Percentiles rank a stretch among this genome's conserved stretches.
Evolutionary conservation across 345 rosid genomes (phyloP).

Genomic region (sweet orange (Citrus sinensis)): DNA sequence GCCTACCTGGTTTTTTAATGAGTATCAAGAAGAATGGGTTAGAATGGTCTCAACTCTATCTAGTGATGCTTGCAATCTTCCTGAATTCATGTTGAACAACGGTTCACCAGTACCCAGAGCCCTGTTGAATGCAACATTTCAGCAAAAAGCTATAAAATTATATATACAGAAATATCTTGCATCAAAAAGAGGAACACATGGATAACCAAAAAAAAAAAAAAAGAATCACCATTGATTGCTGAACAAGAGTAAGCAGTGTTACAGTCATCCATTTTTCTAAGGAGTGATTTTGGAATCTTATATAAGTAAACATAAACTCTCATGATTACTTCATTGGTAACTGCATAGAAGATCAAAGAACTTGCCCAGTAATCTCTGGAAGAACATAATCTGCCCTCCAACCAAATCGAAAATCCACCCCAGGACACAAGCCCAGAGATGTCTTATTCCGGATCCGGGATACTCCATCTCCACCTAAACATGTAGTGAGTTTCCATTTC

Average conservation of each 20-base stretch:
- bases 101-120: slow-evolving; percentile 75
- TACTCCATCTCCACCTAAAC: slow-evolving; percentile 84
- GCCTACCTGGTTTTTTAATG: slow-evolving; percentile 9
- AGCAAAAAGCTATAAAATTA: slow-evolving; percentile 10
- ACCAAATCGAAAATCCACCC: slow-evolving; percentile 77
- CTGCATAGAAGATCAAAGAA: slow-evolving; percentile 17
- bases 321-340: not conserved
- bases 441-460: slow-evolving; percentile 84
- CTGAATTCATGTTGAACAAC: slow-evolving; percentile 79
- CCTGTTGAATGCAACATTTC: slow-evolving; percentile 41
- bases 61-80: slow-evolving; percentile 74
- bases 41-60: slow-evolving; percentile 83
- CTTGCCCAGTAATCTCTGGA: slow-evolving; percentile 84
- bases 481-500: slow-evolving; percentile 90
- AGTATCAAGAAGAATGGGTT: slow-evolving; percentile 34
- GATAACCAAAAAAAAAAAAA: not conserved
- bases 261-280: not conserved
- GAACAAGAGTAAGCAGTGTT: not conserved
- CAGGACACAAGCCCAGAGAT: slow-evolving; percentile 70
- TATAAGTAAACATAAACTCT: not conserved
- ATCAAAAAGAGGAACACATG: not conserved
- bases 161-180: not conserved
- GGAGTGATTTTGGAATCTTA: not conserved
- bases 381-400: slow-evolving; percentile 92
- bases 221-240: not conserved